Evolutionary conservation across 2,329 filamentous ascomycete genomes (phyloP).

Genomic region (Chaetomiaceae sp.): DNA sequence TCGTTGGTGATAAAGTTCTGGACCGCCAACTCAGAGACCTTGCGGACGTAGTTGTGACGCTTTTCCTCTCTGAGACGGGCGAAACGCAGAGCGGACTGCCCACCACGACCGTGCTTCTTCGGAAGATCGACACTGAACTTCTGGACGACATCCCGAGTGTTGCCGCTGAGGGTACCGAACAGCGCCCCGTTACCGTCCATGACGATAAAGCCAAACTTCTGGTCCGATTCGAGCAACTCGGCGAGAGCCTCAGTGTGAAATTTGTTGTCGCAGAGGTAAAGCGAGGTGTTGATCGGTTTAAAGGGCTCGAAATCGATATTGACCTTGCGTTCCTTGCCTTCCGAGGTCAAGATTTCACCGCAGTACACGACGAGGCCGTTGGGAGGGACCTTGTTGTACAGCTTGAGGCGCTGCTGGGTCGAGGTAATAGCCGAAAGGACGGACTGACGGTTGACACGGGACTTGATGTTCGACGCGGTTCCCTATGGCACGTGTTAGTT

Average conservation of each 20-base stretch:
- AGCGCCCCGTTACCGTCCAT: conserved; percentile 99
- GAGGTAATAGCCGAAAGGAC: conserved; percentile 98
- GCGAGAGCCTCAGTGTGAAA: conserved; percentile 98
- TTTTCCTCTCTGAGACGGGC: conserved; percentile 99
- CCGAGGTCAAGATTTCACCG: conserved; percentile 98
- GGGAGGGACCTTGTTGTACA: conserved; percentile 97
- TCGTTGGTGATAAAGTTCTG: conserved; percentile 99
- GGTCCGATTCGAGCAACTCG: conserved; percentile 95
- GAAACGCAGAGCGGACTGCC: conserved; percentile 98
- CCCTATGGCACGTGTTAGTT: conserved; percentile 53
- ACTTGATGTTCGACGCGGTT: conserved; percentile 99
- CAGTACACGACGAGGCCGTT: conserved; percentile 98
- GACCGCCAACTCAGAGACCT: conserved; percentile 94
- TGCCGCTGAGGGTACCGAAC: conserved; percentile 94
- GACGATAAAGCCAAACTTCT: conserved; percentile 99
- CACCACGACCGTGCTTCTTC: conserved; percentile 99
- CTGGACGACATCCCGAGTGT: conserved; percentile 93
- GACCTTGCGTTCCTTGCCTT: conserved; percentile 99
- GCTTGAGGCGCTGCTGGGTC: conserved; percentile 96
- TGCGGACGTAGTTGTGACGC: conserved; percentile 99
- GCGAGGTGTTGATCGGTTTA: conserved; percentile 99
- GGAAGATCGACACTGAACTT: conserved; percentile 98
- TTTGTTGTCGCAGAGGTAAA: conserved; percentile 99
- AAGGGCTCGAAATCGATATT: conserved; percentile 99
- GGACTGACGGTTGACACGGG: conserved; percentile 96